These are phyloP conservation scores for Chytriomyces hyalinus DNA, from an alignment of 192 early-diverging fungal species.

Conservation along the genomic window DNA sequence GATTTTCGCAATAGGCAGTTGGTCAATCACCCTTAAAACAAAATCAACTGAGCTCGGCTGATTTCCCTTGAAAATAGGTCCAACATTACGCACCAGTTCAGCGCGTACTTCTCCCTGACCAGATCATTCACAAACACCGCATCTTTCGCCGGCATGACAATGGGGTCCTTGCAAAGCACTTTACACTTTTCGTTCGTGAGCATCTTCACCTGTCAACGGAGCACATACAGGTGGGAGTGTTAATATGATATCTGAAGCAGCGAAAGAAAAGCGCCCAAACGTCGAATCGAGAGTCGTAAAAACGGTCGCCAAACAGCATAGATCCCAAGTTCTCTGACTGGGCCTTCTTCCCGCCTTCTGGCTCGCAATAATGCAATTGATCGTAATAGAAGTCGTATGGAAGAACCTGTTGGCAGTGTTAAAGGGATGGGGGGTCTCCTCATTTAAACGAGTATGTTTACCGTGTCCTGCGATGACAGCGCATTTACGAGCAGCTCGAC, in stretches of 20 bases:
- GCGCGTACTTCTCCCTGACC: constrained; percentile 49
- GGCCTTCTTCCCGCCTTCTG: constrained; percentile 59
- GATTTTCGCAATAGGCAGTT: constrained; percentile 74
- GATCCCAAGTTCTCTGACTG: constrained; percentile 82
- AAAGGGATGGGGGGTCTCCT: neutral
- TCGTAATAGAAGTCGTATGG: constrained; percentile 87
- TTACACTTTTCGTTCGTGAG: constrained; percentile 63
- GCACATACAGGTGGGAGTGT: neutral
- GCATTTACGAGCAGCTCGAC: constrained; percentile 88
- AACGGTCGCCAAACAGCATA: constrained; percentile 94
- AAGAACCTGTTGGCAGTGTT: constrained; percentile 47
- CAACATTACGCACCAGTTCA: constrained; percentile 45
- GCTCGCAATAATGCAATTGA: constrained; percentile 84
- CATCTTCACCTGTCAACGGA: constrained; percentile 66
- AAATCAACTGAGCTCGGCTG: constrained; percentile 5
- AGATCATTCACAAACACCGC: constrained; percentile 83
- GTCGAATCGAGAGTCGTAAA: constrained; percentile 81
- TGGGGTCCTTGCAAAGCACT: constrained; percentile 64
- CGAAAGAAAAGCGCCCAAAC: neutral
- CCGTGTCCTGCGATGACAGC: constrained; percentile 74
- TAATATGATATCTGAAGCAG: neutral
- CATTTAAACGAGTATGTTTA: neutral
- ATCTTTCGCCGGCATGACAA: constrained; percentile 67
- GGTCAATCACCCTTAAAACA: constrained; percentile 73
- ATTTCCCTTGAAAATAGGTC: neutral